Base-by-base conservation (phyloP, 371 early-diverging fungal genomes). In the Mortierella sp. region DNA sequence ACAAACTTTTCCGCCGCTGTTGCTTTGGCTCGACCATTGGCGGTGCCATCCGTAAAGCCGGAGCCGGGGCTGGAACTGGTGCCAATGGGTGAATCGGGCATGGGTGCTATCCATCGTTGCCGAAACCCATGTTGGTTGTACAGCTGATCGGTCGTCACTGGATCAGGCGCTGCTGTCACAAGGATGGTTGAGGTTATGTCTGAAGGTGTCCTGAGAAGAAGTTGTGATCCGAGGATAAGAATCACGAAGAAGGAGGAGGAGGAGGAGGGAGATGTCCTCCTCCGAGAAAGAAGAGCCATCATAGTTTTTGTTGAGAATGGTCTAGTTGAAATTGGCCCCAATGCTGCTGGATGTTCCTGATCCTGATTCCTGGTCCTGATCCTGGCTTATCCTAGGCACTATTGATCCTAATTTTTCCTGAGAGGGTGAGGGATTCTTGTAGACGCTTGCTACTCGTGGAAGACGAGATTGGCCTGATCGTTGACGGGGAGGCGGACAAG, bases 31-130 rank as follows among this genome's bases (percentile, higher is more conserved):
- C 10, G 10, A 7, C 34, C 34, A 4, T 34, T 34, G 34, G 34
- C 10, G 10, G 34, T 42, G 7, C 51, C 27, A 38, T 16, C 28
- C 0, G 38, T 43, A n/a, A n/a, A 42, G 30, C 23, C 30, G 6
- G 54, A 16, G 47, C 31, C n/a, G 58, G 39, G 47, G 24, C 41
- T 10, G 21, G 43, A 26, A n/a, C 49, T 31, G 19, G 61, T 49
- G 2, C 28, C 59, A 38, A 64, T 52, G 14, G 67, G 64, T 1
- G 38, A 21, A 28, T 26, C 21, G 31, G 74, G 72, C 67, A 70
- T 65, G 24, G 80, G 80, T 3, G 73, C 78, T 4, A 59, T 52
- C 78, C 78, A 76, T 23, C 50, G 65, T 50, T 66, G 52, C 31
- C 66, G 43, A 54, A 76, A 60, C 34, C 70, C 70, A 19, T 59